Conservation (phyloP, 306 rosid species). For the Cicer cuneatum region DNA sequence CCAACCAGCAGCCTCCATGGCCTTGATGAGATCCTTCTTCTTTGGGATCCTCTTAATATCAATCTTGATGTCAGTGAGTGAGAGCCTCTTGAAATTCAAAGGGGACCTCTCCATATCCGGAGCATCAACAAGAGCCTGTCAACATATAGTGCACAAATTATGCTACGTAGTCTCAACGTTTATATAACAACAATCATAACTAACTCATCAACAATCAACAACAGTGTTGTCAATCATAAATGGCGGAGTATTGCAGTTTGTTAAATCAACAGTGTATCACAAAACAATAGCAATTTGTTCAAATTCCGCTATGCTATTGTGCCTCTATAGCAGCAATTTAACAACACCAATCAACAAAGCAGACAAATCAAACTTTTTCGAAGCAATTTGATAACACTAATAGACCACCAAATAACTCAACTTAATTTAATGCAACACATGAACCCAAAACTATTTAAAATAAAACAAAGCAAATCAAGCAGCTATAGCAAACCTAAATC, state of each 20-base stretch:
- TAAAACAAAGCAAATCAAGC: neutral
- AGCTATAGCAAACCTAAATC: neutral
- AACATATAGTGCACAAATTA: neutral
- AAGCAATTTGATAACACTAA: no score
- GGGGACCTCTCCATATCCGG: conserved; percentile 88
- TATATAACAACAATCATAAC: neutral
- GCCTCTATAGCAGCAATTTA: no score
- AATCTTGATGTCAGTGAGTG: conserved; percentile 86
- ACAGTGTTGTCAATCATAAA: no score
- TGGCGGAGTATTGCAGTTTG: neutral
- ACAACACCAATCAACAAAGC: no score
- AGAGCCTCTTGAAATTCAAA: conserved; percentile 90
- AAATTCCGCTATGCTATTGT: no score
- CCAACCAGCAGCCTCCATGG: conserved; percentile 89
- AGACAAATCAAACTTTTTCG: no score
- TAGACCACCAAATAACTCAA: neutral
- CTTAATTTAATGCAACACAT: no score
- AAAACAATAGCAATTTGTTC: no score
- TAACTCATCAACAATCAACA: neutral
- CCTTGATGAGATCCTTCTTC: conserved; percentile 87
- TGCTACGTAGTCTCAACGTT: neutral
- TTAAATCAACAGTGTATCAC: no score
- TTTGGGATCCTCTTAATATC: conserved; percentile 91
- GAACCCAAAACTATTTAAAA: neutral
- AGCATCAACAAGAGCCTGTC: conserved; percentile 89